Percentiles rank a stretch among this genome's conserved stretches.
Evolutionary conservation across 495 filamentous ascomycete species (phyloP).

Genomic region (Aspergillus nanangensis): DNA sequence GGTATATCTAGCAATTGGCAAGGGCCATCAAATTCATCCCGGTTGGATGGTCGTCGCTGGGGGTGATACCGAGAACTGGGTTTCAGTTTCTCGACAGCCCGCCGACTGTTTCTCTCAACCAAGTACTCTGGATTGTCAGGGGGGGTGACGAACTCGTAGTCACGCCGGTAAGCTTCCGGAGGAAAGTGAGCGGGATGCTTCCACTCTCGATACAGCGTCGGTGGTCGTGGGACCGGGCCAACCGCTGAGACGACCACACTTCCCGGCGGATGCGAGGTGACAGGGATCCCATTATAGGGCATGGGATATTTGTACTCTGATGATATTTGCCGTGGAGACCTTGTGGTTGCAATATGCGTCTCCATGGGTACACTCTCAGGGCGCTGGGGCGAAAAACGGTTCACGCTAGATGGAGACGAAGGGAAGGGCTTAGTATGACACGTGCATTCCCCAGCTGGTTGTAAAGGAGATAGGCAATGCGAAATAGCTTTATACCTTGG

Average conservation of each 20-base stretch:
- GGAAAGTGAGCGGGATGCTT: slow-evolving; percentile 29
- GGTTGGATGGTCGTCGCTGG: slow-evolving; percentile 70
- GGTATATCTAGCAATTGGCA: slow-evolving; percentile 73
- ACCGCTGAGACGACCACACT: slow-evolving; percentile 35
- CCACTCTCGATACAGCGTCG: slow-evolving; percentile 32
- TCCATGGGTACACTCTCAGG: slow-evolving; percentile 29
- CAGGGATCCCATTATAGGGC: slow-evolving; percentile 25
- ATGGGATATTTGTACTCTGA: slow-evolving; percentile 31
- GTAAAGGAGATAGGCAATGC: slow-evolving; percentile 10
- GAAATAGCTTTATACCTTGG: slow-evolving; percentile 36
- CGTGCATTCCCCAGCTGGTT: slow-evolving; percentile 1
- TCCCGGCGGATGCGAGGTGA: slow-evolving; percentile 24
- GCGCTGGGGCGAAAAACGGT: slow-evolving; percentile 28
- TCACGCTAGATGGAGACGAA: slow-evolving; percentile 25
- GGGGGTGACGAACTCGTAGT: slow-evolving; percentile 27
- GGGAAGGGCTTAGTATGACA: slow-evolving; percentile 9
- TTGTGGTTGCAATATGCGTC: slow-evolving; percentile 18
- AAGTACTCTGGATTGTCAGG: slow-evolving; percentile 36
- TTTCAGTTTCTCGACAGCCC: slow-evolving; percentile 40
- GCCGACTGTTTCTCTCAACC: slow-evolving; percentile 35
- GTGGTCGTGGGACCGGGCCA: slow-evolving; percentile 26
- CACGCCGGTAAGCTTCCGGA: slow-evolving; percentile 28
- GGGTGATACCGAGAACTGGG: slow-evolving; percentile 51
- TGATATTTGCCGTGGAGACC: slow-evolving; percentile 15
- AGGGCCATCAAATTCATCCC: slow-evolving; percentile 85